Conservation (phyloP, 1,284 basidiomycete genomes). For the Takashimella tepidaria region DNA sequence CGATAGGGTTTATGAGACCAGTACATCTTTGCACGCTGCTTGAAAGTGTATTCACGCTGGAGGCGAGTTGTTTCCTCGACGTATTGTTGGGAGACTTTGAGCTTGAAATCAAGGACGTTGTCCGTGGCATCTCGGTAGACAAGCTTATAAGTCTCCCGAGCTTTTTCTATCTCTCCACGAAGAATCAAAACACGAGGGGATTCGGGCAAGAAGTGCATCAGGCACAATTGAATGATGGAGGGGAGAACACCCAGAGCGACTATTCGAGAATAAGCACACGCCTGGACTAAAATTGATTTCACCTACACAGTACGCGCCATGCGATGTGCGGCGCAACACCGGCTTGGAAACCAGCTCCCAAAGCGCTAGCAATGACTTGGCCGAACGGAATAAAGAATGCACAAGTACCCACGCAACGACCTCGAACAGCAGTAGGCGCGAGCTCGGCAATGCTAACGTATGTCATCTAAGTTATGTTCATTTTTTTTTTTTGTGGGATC, state of each 20-base stretch:
- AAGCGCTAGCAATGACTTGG: constrained; percentile 37
- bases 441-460: constrained; percentile 34
- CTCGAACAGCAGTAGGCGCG: constrained; percentile 37
- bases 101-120: constrained; percentile 36
- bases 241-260: constrained; percentile 40
- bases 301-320: constrained; percentile 18
- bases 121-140: constrained; percentile 33
- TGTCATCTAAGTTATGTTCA: no score
- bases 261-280: constrained; percentile 1
- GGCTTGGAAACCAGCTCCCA: constrained; percentile 28
- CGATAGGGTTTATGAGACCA: constrained; percentile 24
- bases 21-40: constrained; percentile 9
- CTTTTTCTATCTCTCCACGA: constrained; percentile 23
- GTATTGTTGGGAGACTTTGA: constrained; percentile 28
- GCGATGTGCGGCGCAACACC: constrained; percentile 4
- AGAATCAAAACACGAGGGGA: constrained; percentile 39
- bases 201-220: constrained; percentile 44
- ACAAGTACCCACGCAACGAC: constrained; percentile 24
- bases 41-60: constrained; percentile 11
- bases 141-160: constrained; percentile 17
- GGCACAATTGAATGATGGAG: constrained; percentile 32
- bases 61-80: constrained; percentile 21
- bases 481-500: no score
- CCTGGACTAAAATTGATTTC: no score
- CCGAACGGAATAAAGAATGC: constrained; percentile 42